Evolutionary conservation across 805 yeast species (phyloP).

Genomic region (Trichomonascus vanleenenianus): DNA sequence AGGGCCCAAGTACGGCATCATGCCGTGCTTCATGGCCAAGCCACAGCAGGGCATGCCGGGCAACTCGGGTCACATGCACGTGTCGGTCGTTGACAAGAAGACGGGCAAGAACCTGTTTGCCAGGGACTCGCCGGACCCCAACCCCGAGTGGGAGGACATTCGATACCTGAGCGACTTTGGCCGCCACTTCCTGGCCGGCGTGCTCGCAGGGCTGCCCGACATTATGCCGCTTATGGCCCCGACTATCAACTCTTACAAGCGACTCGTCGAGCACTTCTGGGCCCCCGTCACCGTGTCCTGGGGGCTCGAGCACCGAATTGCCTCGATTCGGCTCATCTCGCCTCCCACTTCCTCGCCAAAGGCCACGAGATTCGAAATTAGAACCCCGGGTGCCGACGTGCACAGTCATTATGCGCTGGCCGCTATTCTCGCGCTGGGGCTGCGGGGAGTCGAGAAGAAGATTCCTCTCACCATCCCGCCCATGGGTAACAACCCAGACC

Average conservation of each 20-base stretch:
- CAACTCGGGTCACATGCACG: conserved; percentile 30
- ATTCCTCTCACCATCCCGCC: conserved; percentile 23
- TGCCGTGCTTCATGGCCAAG: conserved; percentile 33
- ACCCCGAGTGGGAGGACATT: conserved; percentile 24
- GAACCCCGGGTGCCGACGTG: conserved; percentile 32
- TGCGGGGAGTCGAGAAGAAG: conserved; percentile 24
- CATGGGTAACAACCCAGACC: conserved; percentile 19
- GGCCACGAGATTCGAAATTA: conserved; percentile 27
- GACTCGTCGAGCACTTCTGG: conserved; percentile 30
- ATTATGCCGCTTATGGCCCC: conserved; percentile 32
- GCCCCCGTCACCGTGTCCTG: conserved; percentile 31
- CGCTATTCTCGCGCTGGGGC: conserved; percentile 27
- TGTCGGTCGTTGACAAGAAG: conserved; percentile 21
- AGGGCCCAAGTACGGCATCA: conserved; percentile 21
- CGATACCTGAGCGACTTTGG: conserved; percentile 23
- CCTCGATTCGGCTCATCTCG: conserved; percentile 27
- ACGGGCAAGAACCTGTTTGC: conserved; percentile 24
- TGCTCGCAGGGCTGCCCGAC: conserved; percentile 26
- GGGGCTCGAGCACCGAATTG: conserved; percentile 30
- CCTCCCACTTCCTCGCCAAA: conserved; percentile 21
- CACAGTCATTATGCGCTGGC: conserved; percentile 29
- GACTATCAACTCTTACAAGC: conserved; percentile 29
- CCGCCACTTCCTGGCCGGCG: conserved; percentile 28
- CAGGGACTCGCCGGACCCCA: conserved; percentile 17
- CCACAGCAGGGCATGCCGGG: conserved; percentile 31